Evolutionary conservation across 2,329 filamentous ascomycete species (phyloP).

Genomic region (Aspergillus spinulosporus): DNA sequence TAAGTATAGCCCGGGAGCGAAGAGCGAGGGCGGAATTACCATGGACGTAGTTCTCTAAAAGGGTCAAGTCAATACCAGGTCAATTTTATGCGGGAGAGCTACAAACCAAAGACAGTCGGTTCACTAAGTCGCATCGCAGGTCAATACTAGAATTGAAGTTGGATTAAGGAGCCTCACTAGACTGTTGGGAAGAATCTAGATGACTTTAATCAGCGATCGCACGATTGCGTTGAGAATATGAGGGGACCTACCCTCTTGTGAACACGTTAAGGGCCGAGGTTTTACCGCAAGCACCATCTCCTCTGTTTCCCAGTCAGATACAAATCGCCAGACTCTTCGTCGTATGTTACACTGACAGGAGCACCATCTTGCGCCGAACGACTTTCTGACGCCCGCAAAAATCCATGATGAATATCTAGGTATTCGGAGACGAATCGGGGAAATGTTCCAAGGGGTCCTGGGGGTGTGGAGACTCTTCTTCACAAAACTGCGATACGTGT

Average conservation of each 20-base stretch:
- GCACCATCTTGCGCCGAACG: slow-evolving; percentile 92
- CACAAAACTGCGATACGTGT: not conserved
- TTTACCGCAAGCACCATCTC: slow-evolving; percentile 95
- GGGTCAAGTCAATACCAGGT: slow-evolving; percentile 28
- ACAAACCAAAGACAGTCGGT: slow-evolving; percentile 81
- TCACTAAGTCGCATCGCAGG: slow-evolving; percentile 55
- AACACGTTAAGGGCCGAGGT: slow-evolving; percentile 97
- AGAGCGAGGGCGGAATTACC: slow-evolving; percentile 55
- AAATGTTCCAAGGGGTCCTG: slow-evolving; percentile 26
- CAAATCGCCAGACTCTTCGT: not conserved
- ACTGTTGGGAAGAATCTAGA: slow-evolving; percentile 91
- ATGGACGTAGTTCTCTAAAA: slow-evolving; percentile 90
- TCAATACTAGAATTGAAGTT: slow-evolving; percentile 23
- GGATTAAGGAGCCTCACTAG: slow-evolving; percentile 60
- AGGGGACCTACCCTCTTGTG: slow-evolving; percentile 75
- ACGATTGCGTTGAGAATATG: slow-evolving; percentile 11
- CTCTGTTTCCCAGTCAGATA: slow-evolving; percentile 55
- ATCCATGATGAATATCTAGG: slow-evolving; percentile 44
- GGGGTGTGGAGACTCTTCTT: not conserved
- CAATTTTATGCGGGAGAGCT: slow-evolving; percentile 12
- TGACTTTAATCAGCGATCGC: slow-evolving; percentile 21
- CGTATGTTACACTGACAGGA: slow-evolving; percentile 60
- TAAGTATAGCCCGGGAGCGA: slow-evolving; percentile 22
- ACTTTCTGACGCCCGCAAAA: slow-evolving; percentile 75
- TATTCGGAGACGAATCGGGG: slow-evolving; percentile 7